phyloP scores from a whole-genome alignment of 148 eudicot genomes.

The Rhododendron kiyosumense region DNA sequence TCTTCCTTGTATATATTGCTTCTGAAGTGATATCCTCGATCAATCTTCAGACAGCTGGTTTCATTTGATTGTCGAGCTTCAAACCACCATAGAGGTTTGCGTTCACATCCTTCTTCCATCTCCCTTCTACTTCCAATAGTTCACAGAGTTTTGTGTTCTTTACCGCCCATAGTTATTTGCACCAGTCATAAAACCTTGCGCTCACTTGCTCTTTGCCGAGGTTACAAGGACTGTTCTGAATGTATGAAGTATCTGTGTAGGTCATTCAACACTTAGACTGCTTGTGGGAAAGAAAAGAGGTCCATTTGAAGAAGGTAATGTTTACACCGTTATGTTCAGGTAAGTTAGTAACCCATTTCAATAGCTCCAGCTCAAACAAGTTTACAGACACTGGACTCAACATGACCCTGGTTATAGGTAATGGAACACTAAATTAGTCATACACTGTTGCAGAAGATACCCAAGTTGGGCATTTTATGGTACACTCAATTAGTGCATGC shows the following conservation, averaged over 20 bases:
- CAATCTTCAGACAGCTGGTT: neutral
- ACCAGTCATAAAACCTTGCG: neutral
- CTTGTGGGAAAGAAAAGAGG: neutral
- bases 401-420: neutral
- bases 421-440: neutral
- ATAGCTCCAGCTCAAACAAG: too few relatives aligned
- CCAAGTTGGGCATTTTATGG: neutral
- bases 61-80: neutral
- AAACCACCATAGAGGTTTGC: neutral
- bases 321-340: too few relatives aligned
- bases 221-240: neutral
- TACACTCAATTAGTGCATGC: too few relatives aligned
- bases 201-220: neutral
- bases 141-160: neutral
- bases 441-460: neutral
- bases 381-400: neutral
- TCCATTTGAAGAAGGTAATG: neutral
- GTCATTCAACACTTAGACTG: neutral
- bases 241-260: neutral
- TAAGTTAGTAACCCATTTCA: too few relatives aligned
- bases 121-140: neutral
- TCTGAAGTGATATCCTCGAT: neutral
- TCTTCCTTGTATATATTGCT: neutral
- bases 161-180: neutral
- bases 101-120: neutral